These are phyloP conservation scores for Ogataea trehalophila DNA, from an alignment of 805 yeast species.

Conservation along the genomic window DNA sequence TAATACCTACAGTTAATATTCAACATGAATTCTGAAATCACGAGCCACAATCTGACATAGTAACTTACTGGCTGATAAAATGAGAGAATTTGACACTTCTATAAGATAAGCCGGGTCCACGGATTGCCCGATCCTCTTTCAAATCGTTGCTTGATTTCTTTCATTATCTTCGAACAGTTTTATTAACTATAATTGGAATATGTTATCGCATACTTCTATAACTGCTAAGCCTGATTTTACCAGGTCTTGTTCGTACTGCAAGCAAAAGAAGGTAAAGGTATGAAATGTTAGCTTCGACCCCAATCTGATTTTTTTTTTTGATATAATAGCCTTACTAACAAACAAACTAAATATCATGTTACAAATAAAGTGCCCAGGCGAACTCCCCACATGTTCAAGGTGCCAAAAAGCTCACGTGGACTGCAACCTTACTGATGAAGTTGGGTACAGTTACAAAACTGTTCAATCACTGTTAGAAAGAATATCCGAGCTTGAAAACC, in stretches of 20 bases:
- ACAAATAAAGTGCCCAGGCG: slow-evolving; percentile 18
- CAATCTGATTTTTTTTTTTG: too few species aligned
- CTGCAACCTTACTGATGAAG: slow-evolving; percentile 19
- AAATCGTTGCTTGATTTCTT: too few species aligned
- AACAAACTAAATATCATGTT: background rate
- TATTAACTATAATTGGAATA: background rate
- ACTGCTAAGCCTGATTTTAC: slow-evolving; percentile 13
- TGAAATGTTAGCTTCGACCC: slow-evolving; percentile 1
- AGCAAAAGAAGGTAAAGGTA: slow-evolving; percentile 22
- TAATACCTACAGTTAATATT: too few species aligned
- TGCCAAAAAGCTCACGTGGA: slow-evolving; percentile 14
- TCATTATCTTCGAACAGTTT: too few species aligned
- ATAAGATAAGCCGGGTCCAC: too few species aligned
- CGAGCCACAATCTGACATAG: too few species aligned
- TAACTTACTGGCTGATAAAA: too few species aligned
- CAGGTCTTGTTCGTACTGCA: slow-evolving; percentile 21
- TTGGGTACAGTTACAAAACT: slow-evolving; percentile 20
- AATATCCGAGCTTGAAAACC: slow-evolving; percentile 13
- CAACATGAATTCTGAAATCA: too few species aligned
- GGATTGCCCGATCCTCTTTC: too few species aligned
- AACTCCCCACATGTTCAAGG: slow-evolving; percentile 17
- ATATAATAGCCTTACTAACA: background rate
- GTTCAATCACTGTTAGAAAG: slow-evolving; percentile 12
- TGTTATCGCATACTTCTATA: background rate
- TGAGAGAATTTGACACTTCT: too few species aligned